Evolutionary conservation across 2,329 filamentous ascomycete species (phyloP), one percentile per base, ranked within the genome.

Genomic region (Aureobasidium sp.): DNA sequence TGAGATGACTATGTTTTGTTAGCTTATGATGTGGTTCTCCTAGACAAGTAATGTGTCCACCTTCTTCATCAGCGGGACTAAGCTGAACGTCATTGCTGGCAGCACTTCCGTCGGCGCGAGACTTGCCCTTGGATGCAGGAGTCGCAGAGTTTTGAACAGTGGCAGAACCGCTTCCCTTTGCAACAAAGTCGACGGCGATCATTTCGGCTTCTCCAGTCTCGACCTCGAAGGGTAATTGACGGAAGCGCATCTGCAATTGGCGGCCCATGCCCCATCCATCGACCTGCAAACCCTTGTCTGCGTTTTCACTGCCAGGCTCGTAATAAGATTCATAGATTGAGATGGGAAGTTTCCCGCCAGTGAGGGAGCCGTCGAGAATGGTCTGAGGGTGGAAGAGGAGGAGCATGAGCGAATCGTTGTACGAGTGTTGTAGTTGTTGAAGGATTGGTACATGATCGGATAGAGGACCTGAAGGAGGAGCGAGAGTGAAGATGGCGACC

Each of bases 191-290:
- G 70, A 99, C 90, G 68, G 90, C 89, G 67, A 99, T 97, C 91
- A 97, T 97, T 75, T 99, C 94, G 1, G 92, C 92, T 74, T 97
- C 92, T 10, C 90, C 91, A 0, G 92, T 96, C 76, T 97, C 94
- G 1, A 97, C 87, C 0, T 88, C 88, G 74, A 94, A 97, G 1
- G 88, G 85, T 10, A 97, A 76, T 71, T 95, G 88, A 64, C 87
- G 84, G 75, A 97, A 97, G 69, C 84, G 88, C 64, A 94, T 81
- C 56, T 82, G 84, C 27, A 86, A 73, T 37, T 84, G 64, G 23
- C 62, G 57, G 29, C 65, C 65, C 52, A 66, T 53, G 36, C 72
- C 81, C 73, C 79, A 79, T 66, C 90, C 88, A 66, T 89, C 87
- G 77, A 93, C 88, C 68, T 87, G 85, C 76, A 85, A 87, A 62